phyloP scores from a whole-genome alignment of 208 protist genomes.

The Trypanosoma theileri region DNA sequence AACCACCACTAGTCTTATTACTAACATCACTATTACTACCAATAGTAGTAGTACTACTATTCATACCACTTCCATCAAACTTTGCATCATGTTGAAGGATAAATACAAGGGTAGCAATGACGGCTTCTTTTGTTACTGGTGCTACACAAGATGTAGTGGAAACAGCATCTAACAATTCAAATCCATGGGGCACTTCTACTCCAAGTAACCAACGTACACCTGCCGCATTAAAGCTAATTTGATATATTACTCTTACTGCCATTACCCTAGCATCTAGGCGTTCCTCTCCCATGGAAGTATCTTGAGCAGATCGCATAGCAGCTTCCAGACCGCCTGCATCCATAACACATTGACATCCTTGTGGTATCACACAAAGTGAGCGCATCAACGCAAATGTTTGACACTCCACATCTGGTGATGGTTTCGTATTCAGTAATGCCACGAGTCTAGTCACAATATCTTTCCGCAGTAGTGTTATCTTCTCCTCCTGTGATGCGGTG shows the following conservation, averaged over 20 bases:
- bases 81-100: conserved; percentile 16
- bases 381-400: conserved; percentile 72
- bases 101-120: conserved; percentile 29
- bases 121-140: conserved; percentile 22
- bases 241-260: conserved; percentile 50
- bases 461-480: conserved; percentile 66
- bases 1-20: no score
- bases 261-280: conserved; percentile 32
- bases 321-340: conserved; percentile 53
- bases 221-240: conserved; percentile 56
- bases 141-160: background rate
- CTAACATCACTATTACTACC: no score
- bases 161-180: conserved; percentile 26
- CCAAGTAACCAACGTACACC: conserved; percentile 74
- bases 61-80: no score
- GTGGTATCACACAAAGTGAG: conserved; percentile 68
- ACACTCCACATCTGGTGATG: conserved; percentile 43
- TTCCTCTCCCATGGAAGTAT: conserved; percentile 12
- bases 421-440: conserved; percentile 31
- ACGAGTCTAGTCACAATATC: conserved; percentile 55
- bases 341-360: conserved; percentile 72
- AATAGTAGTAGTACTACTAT: no score
- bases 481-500: conserved; percentile 73
- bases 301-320: conserved; percentile 31
- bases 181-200: conserved; percentile 39